Evolutionary conservation across 2,329 filamentous ascomycete genomes (phyloP).

Genomic region (Stagonosporopsis chrysanthemi): DNA sequence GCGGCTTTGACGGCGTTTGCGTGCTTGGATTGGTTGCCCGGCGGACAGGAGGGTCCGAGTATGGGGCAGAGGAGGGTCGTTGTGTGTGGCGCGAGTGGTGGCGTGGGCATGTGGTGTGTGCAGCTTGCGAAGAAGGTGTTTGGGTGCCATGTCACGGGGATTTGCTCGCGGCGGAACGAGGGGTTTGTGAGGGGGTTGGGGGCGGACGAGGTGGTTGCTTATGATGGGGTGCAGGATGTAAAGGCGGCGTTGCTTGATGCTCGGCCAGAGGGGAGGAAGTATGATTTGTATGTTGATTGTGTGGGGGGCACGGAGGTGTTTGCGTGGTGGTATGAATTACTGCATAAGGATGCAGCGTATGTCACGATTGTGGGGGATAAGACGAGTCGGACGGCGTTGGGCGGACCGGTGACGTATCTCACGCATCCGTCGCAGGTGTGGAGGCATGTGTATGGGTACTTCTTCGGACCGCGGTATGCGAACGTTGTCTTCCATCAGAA

Average conservation of each 20-base stretch:
- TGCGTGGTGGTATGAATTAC: constrained; percentile 31
- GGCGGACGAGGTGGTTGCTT: constrained; percentile 55
- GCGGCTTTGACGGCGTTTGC: constrained; percentile 50
- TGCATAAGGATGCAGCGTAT: constrained; percentile 51
- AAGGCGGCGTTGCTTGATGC: constrained; percentile 44
- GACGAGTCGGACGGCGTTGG: constrained; percentile 50
- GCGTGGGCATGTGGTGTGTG: constrained; percentile 47
- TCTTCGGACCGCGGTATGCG: constrained; percentile 41
- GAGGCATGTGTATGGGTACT: constrained; percentile 31
- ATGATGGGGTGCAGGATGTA: constrained; percentile 44
- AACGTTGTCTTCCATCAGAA: constrained; percentile 36
- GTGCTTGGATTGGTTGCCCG: constrained; percentile 40
- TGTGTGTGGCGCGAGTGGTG: constrained; percentile 42
- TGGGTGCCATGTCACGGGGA: constrained; percentile 55
- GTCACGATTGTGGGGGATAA: constrained; percentile 53
- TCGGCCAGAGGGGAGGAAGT: constrained; percentile 41
- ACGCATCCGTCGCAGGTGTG: constrained; percentile 39
- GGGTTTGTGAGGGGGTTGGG: constrained; percentile 58
- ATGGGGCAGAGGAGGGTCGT: constrained; percentile 29
- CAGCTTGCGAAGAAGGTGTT: constrained; percentile 49
- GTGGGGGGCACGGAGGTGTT: constrained; percentile 60
- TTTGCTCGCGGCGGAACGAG: constrained; percentile 59
- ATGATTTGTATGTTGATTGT: constrained; percentile 59
- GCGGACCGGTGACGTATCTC: constrained; percentile 45
- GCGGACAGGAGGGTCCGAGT: constrained; percentile 7